These are phyloP conservation scores for Microcyclosporella mali DNA, from an alignment of 2,329 filamentous ascomycete genomes.

Conservation along the genomic window DNA sequence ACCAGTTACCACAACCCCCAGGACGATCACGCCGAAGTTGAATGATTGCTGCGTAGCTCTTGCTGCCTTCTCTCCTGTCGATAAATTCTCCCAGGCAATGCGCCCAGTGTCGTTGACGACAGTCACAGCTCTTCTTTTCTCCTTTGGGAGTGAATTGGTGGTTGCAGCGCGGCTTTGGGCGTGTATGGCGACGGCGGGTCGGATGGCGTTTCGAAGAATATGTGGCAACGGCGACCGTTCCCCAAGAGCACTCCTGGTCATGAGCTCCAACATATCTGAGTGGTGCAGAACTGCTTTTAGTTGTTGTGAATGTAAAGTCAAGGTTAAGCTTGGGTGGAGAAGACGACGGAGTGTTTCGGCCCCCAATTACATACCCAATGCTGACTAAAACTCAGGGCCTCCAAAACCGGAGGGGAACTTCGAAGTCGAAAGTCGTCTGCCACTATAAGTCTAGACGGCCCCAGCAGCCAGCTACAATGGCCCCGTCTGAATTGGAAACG, in stretches of 20 bases:
- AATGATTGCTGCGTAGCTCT: slow-evolving; percentile 85
- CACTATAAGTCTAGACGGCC: too few species aligned
- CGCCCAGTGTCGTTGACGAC: slow-evolving; percentile 79
- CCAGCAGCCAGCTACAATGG: slow-evolving; percentile 9
- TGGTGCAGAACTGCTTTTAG: too few species aligned
- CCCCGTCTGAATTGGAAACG: slow-evolving; percentile 30
- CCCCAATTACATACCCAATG: too few species aligned
- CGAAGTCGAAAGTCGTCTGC: too few species aligned
- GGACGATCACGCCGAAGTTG: slow-evolving; percentile 72
- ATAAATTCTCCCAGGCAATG: slow-evolving; percentile 74
- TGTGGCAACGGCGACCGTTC: slow-evolving; percentile 8
- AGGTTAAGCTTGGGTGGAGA: too few species aligned
- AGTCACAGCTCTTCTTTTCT: slow-evolving; percentile 60
- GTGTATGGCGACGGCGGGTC: not conserved
- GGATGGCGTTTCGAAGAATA: slow-evolving; percentile 8
- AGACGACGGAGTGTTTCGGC: too few species aligned
- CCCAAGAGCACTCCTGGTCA: slow-evolving; percentile 5
- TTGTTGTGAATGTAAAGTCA: not conserved
- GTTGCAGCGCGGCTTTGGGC: slow-evolving; percentile 16
- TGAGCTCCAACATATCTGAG: slow-evolving; percentile 12
- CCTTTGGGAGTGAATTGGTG: slow-evolving; percentile 23
- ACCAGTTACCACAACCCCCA: slow-evolving; percentile 69
- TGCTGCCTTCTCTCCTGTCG: slow-evolving; percentile 68
- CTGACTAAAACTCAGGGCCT: too few species aligned
- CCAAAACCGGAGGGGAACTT: too few species aligned